A percentile compares a stretch with the other conserved stretches of the same genome.
These are phyloP conservation scores for Tolypocladium endophyticum DNA, from an alignment of 2,329 filamentous ascomycete genomes.

Conservation along the genomic window DNA sequence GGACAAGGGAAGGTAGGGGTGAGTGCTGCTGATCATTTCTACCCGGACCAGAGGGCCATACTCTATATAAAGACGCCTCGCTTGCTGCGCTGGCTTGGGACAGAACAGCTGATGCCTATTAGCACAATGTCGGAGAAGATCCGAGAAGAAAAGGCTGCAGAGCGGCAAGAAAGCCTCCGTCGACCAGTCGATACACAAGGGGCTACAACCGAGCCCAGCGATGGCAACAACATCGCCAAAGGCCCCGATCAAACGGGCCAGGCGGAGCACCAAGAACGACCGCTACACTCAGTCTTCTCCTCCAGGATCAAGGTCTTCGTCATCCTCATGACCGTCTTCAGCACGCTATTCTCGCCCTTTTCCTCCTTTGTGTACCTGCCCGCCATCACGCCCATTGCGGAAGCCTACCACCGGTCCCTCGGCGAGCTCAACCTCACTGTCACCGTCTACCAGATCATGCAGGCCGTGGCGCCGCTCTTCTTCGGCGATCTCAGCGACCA, in stretches of 20 bases:
- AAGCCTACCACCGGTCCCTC: conserved; percentile 22
- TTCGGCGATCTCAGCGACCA: conserved; percentile 40
- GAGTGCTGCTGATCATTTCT: background rate
- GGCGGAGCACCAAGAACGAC: background rate
- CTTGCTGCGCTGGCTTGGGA: background rate
- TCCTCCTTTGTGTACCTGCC: conserved; percentile 32
- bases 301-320: conserved; percentile 12
- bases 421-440: conserved; percentile 27
- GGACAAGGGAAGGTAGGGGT: background rate
- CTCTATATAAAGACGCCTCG: background rate
- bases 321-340: conserved; percentile 16
- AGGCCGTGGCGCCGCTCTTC: conserved; percentile 39
- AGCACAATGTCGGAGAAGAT: background rate
- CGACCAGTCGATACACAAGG: background rate
- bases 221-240: background rate
- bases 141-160: background rate
- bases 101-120: background rate
- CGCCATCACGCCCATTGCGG: conserved; percentile 29
- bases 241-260: background rate
- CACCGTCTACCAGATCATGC: conserved; percentile 37
- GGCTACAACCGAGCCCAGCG: background rate
- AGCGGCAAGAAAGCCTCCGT: background rate
- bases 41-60: background rate
- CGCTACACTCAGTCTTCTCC: conserved; percentile 14
- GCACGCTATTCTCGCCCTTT: conserved; percentile 18